A percentile compares a stretch with the other conserved stretches of the same genome.
phyloP scores from a whole-genome alignment of 148 eudicot species.

The Nyssa sinensis region DNA sequence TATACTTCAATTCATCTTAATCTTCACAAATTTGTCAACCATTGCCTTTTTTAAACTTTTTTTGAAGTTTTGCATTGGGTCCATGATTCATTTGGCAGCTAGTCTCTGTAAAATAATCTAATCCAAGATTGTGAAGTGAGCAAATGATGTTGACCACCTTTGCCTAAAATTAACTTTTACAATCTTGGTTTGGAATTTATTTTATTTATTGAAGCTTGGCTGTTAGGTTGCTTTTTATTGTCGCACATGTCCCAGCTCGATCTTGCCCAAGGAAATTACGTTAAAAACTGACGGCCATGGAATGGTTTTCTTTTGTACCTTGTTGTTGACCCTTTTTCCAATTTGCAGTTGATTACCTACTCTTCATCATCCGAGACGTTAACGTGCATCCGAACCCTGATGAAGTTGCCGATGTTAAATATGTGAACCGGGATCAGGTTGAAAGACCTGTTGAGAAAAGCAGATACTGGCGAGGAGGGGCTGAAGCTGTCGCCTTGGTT shows the following conservation, averaged over 20 bases:
- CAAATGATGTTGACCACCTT: too few relatives aligned
- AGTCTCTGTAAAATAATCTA: too few relatives aligned
- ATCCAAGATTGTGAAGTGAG: too few relatives aligned
- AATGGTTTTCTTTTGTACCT: background rate
- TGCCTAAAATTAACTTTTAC: too few relatives aligned
- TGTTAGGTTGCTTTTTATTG: background rate
- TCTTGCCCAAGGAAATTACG: background rate
- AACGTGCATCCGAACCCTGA: constrained; percentile 64
- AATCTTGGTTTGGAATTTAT: too few relatives aligned
- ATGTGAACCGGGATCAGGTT: constrained; percentile 57
- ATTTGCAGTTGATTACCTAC: constrained; percentile 72
- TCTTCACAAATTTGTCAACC: background rate
- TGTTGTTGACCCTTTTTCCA: background rate
- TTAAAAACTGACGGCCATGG: background rate
- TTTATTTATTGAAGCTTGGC: background rate
- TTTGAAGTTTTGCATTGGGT: background rate
- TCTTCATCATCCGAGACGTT: constrained; percentile 70
- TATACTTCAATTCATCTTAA: background rate
- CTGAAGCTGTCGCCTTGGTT: constrained; percentile 85
- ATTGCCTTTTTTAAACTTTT: background rate
- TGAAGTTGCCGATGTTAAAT: constrained; percentile 67
- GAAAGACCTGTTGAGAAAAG: constrained; percentile 74
- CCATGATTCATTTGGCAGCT: background rate
- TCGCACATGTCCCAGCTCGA: background rate
- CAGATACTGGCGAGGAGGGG: constrained; percentile 80